phyloP scores from a whole-genome alignment of 1,284 basidiomycete species.

The Meira miltonrushii region DNA sequence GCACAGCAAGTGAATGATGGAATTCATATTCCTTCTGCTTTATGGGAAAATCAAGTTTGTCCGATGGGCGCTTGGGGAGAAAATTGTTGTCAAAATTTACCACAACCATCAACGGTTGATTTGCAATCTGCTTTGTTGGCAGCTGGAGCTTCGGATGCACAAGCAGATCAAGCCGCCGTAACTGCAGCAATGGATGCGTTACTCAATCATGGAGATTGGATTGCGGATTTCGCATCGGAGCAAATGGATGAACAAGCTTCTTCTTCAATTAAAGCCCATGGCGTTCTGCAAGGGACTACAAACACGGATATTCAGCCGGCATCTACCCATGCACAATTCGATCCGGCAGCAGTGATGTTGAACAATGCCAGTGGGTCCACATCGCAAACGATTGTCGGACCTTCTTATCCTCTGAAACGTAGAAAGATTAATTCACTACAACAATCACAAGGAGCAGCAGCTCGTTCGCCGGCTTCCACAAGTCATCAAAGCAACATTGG shows the following conservation, averaged over 20 bases:
- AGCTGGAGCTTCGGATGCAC: background rate
- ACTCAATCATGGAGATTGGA: background rate
- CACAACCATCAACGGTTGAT: background rate
- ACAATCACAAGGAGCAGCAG: too few species aligned
- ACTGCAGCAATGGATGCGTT: background rate
- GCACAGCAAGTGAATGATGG: too few species aligned
- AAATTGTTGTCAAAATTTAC: constrained; percentile 13
- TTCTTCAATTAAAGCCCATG: background rate
- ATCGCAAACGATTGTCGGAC: background rate
- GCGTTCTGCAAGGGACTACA: too few species aligned
- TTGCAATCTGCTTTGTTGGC: background rate
- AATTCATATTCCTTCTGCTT: constrained; percentile 8
- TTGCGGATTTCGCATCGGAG: too few species aligned
- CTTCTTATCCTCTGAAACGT: constrained; percentile 4
- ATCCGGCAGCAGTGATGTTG: too few species aligned
- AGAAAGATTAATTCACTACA: background rate
- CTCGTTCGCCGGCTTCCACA: too few species aligned
- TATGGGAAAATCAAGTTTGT: constrained; percentile 14
- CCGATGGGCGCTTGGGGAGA: constrained; percentile 15
- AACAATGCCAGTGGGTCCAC: too few species aligned
- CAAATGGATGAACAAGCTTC: background rate
- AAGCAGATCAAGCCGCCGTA: background rate
- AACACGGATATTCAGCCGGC: too few species aligned
- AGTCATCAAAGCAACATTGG: too few species aligned
- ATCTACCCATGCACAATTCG: too few species aligned